Evolutionary conservation across 2,329 filamentous ascomycete genomes (phyloP), one percentile per base, ranked within the genome.

Genomic region (Cadophora luteo-olivacea): DNA sequence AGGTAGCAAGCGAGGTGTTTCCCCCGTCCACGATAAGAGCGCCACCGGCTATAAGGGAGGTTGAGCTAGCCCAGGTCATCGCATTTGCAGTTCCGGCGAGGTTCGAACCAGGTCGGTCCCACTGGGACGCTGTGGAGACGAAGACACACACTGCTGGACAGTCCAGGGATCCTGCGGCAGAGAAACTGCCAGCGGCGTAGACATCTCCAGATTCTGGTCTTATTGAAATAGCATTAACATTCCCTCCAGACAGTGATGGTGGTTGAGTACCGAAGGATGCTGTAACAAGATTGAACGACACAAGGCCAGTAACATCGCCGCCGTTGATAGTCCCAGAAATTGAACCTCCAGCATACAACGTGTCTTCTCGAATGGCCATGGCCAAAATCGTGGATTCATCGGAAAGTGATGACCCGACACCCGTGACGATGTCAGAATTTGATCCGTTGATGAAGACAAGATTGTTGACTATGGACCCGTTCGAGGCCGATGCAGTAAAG

Each of bases 101-200:
- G 67, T 87, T 89, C 55, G 86, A 87, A 9, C 93, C 94, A 16
- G 94, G 92, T 48, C 91, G 87, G 75, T 86, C 91, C 95, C 95
- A 99, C 75, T 94, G 91, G 16, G 85, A 86, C 4, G 85, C 84
- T 8, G 87, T 82, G 1, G 89, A 88, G 77, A 91, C 89, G 81
- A 92, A 97, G 68, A 91, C 83, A 80, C 96, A 99, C 29, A 99
- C 87, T 58, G 88, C 90, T 3, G 91, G 89, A 78, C 96, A 99
- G 52, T 88, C 89, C 36, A 98, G 85, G 4, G 91, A 90, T 33
- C 96, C 96, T 22, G 94, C 96, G 38, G 87, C 88, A n/a, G 88
- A 84, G 77, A 98, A 99, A 11, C 87, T 88, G 38, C 96, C 96
- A 48, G 91, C 95, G 38, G 99, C 91, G 76, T 92, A 99, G 14